These are phyloP conservation scores for Albifimbria verrucaria DNA, from an alignment of 2,329 filamentous ascomycete species.

Conservation along the genomic window DNA sequence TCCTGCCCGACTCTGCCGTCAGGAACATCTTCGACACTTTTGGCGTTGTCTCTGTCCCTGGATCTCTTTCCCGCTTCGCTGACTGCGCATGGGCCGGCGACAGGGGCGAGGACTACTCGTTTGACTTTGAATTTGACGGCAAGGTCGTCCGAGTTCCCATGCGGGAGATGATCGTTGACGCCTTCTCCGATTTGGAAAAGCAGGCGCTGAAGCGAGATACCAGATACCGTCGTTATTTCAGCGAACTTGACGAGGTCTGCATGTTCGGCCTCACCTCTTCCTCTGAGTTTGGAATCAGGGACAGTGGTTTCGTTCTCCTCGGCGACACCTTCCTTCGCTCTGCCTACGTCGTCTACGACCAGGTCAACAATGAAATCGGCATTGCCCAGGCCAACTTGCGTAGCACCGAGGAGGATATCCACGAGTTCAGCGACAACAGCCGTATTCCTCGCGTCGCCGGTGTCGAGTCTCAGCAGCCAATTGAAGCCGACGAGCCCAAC, in stretches of 20 bases:
- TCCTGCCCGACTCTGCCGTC: conserved; percentile 61
- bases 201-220: conserved; percentile 35
- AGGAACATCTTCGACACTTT: conserved; percentile 46
- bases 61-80: conserved; percentile 45
- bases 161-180: conserved; percentile 49
- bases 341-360: conserved; percentile 55
- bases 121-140: conserved; percentile 51
- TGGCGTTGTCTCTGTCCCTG: conserved; percentile 41
- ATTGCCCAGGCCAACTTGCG: conserved; percentile 52
- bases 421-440: conserved; percentile 39
- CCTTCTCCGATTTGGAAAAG: conserved; percentile 32
- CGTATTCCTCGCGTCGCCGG: conserved; percentile 41
- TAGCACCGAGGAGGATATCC: conserved; percentile 37
- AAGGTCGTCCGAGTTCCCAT: conserved; percentile 47
- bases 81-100: conserved; percentile 47
- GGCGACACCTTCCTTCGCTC: conserved; percentile 57
- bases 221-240: conserved; percentile 24
- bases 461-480: conserved; percentile 26
- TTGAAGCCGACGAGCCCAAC: conserved; percentile 16
- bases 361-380: conserved; percentile 46
- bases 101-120: conserved; percentile 39
- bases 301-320: conserved; percentile 40
- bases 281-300: conserved; percentile 26
- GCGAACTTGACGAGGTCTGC: conserved; percentile 43
- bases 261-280: conserved; percentile 52